Evolutionary conservation across 345 rosid species (phyloP), one percentile per base, ranked within the genome.

Genomic region (Pistacia atlantica): DNA sequence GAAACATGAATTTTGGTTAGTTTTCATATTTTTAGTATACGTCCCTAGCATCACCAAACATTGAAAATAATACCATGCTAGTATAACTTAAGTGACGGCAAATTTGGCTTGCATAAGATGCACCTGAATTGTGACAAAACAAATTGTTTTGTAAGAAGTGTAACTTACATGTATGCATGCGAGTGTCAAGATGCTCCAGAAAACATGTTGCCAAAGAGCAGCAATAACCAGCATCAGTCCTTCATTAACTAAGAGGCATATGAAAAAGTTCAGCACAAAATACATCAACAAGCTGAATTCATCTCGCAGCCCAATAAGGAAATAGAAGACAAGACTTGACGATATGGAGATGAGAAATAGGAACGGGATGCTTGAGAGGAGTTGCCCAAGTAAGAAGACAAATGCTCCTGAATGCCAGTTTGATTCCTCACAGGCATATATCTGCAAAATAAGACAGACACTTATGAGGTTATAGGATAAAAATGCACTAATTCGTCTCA

Each of bases 251-350:
- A 97, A 57, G 68, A 97, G 91, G 86, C 97, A 94, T 83, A 85
- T 82, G 82, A 97, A 97, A 90, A 97, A 88, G 83, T 97, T 97
- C 79, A 97, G 91, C 74, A 97, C 98, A 73, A 94, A 94, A 90
- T 97, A 97, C 99, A 97, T 94, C 81, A 97, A 87, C 87, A 94
- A 85, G 87, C 98, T 91, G 86, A 97, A 97, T 56, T 89, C 95
- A 48, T 94, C 94, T 81, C 83, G 87, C 67, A 97, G 83, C 48
- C 99, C 98, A 5, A 87, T 63, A 72, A 97, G 93, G 90, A 97
- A 97, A 80, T 94, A 97, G 90, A 97, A 91, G 46, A 94, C 93
- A 2, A 94, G 99, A 75, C 98, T 92, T 31, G 98, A 97, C 42
- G 99, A 97, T 56, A 97, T 94, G 65, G 99, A 88, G 81, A 97